Evolutionary conservation across 129 eudicot genomes (phyloP).

Genomic region (Artemisia argyi): DNA sequence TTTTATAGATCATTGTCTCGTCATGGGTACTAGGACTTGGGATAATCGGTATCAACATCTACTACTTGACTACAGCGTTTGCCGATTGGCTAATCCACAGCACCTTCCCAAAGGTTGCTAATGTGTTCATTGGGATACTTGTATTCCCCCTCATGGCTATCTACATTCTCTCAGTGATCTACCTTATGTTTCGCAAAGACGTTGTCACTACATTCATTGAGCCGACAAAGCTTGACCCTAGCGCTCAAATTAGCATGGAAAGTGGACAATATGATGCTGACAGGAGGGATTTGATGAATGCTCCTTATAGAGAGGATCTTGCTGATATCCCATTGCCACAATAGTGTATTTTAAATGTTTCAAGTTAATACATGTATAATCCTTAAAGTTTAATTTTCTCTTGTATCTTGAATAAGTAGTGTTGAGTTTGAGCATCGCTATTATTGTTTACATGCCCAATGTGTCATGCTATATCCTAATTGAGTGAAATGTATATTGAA

Average conservation of each 20-base stretch:
- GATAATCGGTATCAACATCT: constrained; percentile 76
- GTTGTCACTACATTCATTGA: constrained; percentile 53
- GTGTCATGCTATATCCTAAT: background rate
- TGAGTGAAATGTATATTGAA: too few relatives aligned
- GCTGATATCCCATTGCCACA: constrained; percentile 65
- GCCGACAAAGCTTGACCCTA: constrained; percentile 37
- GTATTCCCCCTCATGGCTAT: constrained; percentile 61
- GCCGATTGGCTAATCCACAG: constrained; percentile 57
- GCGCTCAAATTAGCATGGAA: constrained; percentile 42
- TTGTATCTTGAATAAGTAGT: background rate
- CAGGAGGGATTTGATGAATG: constrained; percentile 22
- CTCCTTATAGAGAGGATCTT: constrained; percentile 63
- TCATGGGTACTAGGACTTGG: constrained; percentile 82
- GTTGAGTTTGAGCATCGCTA: constrained; percentile 4
- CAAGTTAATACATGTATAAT: constrained; percentile 4
- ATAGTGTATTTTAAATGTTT: constrained; percentile 21
- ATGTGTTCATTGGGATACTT: constrained; percentile 53
- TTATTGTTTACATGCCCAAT: constrained; percentile 3
- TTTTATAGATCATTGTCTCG: constrained; percentile 51
- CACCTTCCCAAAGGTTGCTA: constrained; percentile 55
- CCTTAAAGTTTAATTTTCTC: background rate
- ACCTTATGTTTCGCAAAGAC: constrained; percentile 69
- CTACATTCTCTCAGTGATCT: constrained; percentile 51
- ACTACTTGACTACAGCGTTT: constrained; percentile 62
- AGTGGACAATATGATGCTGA: constrained; percentile 28